These are phyloP conservation scores for Colletotrichum viniferum DNA, from an alignment of 2,329 filamentous ascomycete species.

Conservation along the genomic window DNA sequence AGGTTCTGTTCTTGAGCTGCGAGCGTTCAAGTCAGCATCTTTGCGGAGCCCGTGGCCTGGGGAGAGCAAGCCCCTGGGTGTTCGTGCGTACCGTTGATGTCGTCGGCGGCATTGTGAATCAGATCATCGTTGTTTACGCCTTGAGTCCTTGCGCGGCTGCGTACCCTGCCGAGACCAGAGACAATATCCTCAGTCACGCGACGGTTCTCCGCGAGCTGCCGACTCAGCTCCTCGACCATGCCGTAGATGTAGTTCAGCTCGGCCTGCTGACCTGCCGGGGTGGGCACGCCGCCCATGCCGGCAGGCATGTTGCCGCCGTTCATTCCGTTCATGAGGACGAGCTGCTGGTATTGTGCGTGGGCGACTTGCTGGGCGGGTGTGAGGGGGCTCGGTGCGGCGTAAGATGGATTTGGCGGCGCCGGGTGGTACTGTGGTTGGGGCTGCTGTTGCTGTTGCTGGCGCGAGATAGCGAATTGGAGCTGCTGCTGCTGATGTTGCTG, in stretches of 20 bases:
- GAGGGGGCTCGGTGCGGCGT: slow-evolving; percentile 17
- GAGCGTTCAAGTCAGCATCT: not conserved
- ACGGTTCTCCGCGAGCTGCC: slow-evolving; percentile 66
- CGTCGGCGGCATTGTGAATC: slow-evolving; percentile 58
- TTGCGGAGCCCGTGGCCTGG: not conserved
- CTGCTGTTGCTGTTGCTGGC: slow-evolving; percentile 23
- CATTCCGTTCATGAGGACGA: slow-evolving; percentile 50
- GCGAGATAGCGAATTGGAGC: slow-evolving; percentile 1
- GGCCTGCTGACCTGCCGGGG: slow-evolving; percentile 70
- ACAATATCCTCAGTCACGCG: slow-evolving; percentile 68
- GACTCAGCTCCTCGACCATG: slow-evolving; percentile 70
- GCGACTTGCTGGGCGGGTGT: slow-evolving; percentile 24
- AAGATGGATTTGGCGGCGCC: slow-evolving; percentile 17
- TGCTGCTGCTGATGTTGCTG: slow-evolving; percentile 19
- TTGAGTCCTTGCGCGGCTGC: slow-evolving; percentile 57
- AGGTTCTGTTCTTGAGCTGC: slow-evolving; percentile 64
- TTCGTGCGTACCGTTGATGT: slow-evolving; percentile 56
- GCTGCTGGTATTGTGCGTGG: slow-evolving; percentile 24
- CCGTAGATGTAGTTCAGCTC: slow-evolving; percentile 72
- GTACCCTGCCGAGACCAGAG: slow-evolving; percentile 64
- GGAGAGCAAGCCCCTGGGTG: not conserved
- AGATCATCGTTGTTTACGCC: slow-evolving; percentile 63
- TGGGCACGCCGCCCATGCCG: slow-evolving; percentile 55
- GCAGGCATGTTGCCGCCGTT: slow-evolving; percentile 52
- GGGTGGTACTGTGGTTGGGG: slow-evolving; percentile 22